Conservation (phyloP, 768 basidiomycete species). For the Terana coerulea region DNA sequence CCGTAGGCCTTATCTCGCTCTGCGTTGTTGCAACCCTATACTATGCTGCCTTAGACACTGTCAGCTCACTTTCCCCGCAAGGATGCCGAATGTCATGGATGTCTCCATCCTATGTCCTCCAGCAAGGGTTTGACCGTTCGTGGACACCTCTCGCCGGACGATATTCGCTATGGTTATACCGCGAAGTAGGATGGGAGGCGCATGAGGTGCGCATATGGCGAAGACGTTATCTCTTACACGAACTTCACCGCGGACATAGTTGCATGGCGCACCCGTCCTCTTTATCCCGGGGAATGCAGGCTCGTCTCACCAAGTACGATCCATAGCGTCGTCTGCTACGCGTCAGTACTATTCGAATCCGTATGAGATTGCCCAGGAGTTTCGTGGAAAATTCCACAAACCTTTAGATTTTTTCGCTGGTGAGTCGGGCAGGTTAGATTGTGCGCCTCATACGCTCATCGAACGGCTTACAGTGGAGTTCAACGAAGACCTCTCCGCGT, state of each 20-base stretch:
- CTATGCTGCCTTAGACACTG: constrained; percentile 32
- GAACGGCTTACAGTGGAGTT: constrained; percentile 65
- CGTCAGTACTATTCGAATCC: constrained; percentile 75
- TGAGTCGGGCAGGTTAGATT: constrained; percentile 30
- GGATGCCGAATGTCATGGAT: constrained; percentile 97
- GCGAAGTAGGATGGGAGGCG: constrained; percentile 82
- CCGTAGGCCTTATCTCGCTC: constrained; percentile 12
- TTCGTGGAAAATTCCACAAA: constrained; percentile 42
- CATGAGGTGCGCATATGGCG: constrained; percentile 41
- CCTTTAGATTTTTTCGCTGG: constrained; percentile 86
- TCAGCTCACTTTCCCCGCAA: constrained; percentile 69
- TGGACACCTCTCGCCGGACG: constrained; percentile 71
- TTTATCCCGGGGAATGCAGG: constrained; percentile 99
- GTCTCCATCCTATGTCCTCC: constrained; percentile 84
- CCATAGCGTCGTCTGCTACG: constrained; percentile 88
- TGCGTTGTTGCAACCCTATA: constrained; percentile 23
- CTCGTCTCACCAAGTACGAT: constrained; percentile 89
- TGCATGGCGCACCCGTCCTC: constrained; percentile 74
- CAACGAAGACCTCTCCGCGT: constrained; percentile 95
- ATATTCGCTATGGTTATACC: constrained; percentile 88
- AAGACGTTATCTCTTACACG: neutral
- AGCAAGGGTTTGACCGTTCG: constrained; percentile 58
- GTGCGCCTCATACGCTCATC: neutral
- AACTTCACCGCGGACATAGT: constrained; percentile 16
- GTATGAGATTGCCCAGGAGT: constrained; percentile 47